Evolutionary conservation across 495 filamentous ascomycete species (phyloP), one percentile per base, ranked within the genome.

Genomic region (Pyrenula massariospora): DNA sequence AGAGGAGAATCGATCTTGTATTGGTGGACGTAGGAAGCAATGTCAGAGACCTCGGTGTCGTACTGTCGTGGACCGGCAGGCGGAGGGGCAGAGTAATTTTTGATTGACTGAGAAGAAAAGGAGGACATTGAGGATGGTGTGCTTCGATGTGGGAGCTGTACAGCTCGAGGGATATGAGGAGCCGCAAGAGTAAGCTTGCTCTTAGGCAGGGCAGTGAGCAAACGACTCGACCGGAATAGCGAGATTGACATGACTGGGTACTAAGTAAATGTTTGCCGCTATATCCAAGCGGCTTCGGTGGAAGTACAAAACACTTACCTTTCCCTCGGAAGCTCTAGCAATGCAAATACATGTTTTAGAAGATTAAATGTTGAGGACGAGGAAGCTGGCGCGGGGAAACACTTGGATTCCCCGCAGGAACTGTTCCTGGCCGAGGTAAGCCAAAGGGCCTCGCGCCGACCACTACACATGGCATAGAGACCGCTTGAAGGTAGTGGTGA

Each of bases 1-100:
- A 98, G 81, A 56, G 94, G 89, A 8, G 91, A 95, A 55, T 91
- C 75, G 67, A 97, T 84, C 54, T 89, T 81, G 71, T 91, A 93
- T 65, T 90, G 85, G 78, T 93, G 88, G 65, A 96, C 85, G 70
- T 96, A 98, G 69, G 77, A 80, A 22, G 93, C 92, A 76, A 97
- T 93, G 66, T 96, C 94, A 71, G 83, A 81, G 64, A 97, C 89
- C 71, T 97, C 94, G 56, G 85, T 83, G 66, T 98, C 93, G 67
- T 88, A 91, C 60, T 84, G 74, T 70, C 80, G 73, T 15, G 31
- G 31, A 42, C 31, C 31, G 8, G 15, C 31, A 42, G 15, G 31
- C 8, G 31, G 31, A 42, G 31, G 31, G 5, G 31, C 31, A 15
- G 31, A 42, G 31, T 5, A 42, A 15, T 42, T 5, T 15, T 42